These are phyloP conservation scores for Rhizophagus prolifer DNA, from an alignment of 192 early-diverging fungal genomes.

Conservation along the genomic window DNA sequence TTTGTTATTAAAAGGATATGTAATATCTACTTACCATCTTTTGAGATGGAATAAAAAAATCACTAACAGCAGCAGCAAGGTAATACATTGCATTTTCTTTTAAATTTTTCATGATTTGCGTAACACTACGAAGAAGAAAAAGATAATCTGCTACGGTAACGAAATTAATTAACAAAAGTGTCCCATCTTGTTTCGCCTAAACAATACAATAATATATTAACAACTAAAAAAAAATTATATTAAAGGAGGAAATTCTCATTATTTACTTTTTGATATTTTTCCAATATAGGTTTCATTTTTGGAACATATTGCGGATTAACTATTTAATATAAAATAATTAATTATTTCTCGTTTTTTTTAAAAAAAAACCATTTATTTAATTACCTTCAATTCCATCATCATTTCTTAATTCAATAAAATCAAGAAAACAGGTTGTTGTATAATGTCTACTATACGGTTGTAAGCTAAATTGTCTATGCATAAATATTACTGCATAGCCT, in stretches of 20 bases:
- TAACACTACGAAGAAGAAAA: conserved; percentile 78
- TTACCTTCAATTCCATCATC: conserved; percentile 63
- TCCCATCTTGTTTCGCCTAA: conserved; percentile 56
- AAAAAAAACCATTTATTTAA: background rate
- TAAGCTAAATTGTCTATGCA: conserved; percentile 90
- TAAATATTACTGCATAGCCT: conserved; percentile 95
- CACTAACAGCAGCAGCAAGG: conserved; percentile 95
- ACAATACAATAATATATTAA: conserved; percentile 21
- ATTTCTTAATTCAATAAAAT: conserved; percentile 68
- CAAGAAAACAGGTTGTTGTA: conserved; percentile 71
- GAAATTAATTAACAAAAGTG: conserved; percentile 82
- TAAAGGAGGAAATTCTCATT: background rate
- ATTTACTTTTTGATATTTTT: conserved; percentile 63
- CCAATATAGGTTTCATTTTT: conserved; percentile 64
- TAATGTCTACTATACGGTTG: conserved; percentile 94
- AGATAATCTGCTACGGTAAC: conserved; percentile 92
- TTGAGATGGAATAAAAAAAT: conserved; percentile 95
- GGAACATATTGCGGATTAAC: conserved; percentile 69
- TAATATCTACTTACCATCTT: conserved; percentile 66
- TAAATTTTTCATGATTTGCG: conserved; percentile 64
- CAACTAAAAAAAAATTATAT: background rate
- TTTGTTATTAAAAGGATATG: conserved; percentile 12
- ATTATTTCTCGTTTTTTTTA: too few species aligned
- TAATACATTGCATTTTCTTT: conserved; percentile 85
- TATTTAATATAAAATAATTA: conserved; percentile 24